Conservation (phyloP, 73 alveolate species). For the Halteria grandinella region DNA sequence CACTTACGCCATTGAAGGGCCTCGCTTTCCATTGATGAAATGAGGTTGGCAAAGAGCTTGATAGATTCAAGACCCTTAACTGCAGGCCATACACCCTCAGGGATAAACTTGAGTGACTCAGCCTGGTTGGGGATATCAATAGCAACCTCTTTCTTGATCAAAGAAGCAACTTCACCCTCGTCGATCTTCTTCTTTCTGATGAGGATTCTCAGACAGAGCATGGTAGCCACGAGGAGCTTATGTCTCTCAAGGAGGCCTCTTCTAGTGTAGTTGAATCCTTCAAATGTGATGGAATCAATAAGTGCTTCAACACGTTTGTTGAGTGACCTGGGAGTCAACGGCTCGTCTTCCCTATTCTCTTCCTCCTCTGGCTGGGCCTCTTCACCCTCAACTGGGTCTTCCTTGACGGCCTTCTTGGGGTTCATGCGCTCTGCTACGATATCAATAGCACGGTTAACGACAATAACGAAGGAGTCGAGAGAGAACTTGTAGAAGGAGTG, state of each 20-base stretch:
- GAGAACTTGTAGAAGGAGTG: conserved; percentile 99
- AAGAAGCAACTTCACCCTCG: conserved; percentile 80
- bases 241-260: conserved; percentile 99
- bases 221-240: conserved; percentile 98
- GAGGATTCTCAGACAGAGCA: conserved; percentile 95
- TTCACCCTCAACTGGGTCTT: conserved; percentile 81
- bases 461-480: conserved; percentile 95
- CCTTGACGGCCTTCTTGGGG: conserved; percentile 62
- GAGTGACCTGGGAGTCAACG: conserved; percentile 77
- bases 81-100: conserved; percentile 87
- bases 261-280: conserved; percentile 95
- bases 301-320: conserved; percentile 78
- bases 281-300: conserved; percentile 76
- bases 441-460: conserved; percentile 95
- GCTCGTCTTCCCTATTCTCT: conserved; percentile 83
- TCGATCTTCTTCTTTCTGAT: conserved; percentile 88
- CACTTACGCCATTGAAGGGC: conserved; percentile 99
- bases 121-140: conserved; percentile 79
- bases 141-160: conserved; percentile 82
- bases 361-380: conserved; percentile 87
- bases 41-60: conserved; percentile 67
- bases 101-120: conserved; percentile 84
- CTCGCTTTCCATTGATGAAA: conserved; percentile 88
- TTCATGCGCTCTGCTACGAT: conserved; percentile 83
- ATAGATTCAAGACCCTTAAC: conserved; percentile 82